phyloP scores from a whole-genome alignment of 2,329 filamentous ascomycete species.

The Sphaerulina musiva region DNA sequence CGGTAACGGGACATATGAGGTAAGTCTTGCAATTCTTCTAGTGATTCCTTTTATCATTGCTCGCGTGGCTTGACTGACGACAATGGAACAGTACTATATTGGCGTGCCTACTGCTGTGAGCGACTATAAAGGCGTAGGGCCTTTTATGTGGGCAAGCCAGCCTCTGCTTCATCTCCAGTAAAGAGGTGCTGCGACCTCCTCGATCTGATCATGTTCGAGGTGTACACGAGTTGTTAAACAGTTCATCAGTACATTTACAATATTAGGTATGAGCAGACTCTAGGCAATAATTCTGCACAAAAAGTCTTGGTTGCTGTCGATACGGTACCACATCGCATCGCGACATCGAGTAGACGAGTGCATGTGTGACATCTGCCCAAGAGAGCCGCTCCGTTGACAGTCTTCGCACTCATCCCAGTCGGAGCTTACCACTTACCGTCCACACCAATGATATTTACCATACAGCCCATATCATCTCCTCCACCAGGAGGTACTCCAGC shows the following conservation, averaged over 20 bases:
- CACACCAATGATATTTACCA: constrained; percentile 40
- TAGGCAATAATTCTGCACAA: too few relatives aligned
- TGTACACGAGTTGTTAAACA: background rate
- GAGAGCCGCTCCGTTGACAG: too few relatives aligned
- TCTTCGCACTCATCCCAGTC: constrained; percentile 17
- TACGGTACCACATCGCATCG: too few relatives aligned
- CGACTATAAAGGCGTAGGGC: constrained; percentile 39
- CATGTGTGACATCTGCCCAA: too few relatives aligned
- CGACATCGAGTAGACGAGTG: too few relatives aligned
- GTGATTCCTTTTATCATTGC: background rate
- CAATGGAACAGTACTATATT: constrained; percentile 34
- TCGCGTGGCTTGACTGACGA: background rate
- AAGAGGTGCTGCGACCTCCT: background rate
- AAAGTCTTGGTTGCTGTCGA: too few relatives aligned
- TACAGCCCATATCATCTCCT: constrained; percentile 50
- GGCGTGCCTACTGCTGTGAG: constrained; percentile 32
- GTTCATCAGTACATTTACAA: too few relatives aligned
- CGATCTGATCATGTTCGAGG: background rate
- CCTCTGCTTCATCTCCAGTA: constrained; percentile 3
- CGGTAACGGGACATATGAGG: constrained; percentile 46
- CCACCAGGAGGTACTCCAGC: constrained; percentile 42
- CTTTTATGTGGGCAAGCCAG: constrained; percentile 36
- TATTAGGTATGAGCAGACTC: too few relatives aligned
- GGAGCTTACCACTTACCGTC: constrained; percentile 39
- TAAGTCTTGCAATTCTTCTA: constrained; percentile 26